These are phyloP conservation scores for Talaromyces sp. DNA, from an alignment of 2,329 filamentous ascomycete species.

Conservation along the genomic window DNA sequence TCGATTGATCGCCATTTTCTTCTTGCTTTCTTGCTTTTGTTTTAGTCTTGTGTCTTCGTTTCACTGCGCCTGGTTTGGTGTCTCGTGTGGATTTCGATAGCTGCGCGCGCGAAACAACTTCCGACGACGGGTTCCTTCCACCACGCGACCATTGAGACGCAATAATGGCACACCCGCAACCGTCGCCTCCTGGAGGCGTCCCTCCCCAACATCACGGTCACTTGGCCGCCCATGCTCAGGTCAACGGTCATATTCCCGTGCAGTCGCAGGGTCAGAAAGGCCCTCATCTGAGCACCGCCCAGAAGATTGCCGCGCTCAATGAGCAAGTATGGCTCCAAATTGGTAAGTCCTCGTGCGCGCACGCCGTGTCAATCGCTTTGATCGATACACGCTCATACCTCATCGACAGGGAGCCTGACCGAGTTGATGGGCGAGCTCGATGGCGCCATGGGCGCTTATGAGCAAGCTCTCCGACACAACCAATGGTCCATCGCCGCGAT, in stretches of 20 bases:
- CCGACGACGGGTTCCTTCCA: conserved; percentile 1
- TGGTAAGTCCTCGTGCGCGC: conserved; percentile 53
- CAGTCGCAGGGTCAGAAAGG: conserved; percentile 47
- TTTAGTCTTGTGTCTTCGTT: background rate
- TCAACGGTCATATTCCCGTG: conserved; percentile 45
- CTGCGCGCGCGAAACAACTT: background rate
- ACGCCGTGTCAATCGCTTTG: conserved; percentile 1
- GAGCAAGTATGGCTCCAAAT: conserved; percentile 90
- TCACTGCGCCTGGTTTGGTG: background rate
- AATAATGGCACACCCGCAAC: conserved; percentile 70
- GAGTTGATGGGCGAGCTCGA: conserved; percentile 86
- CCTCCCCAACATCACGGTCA: conserved; percentile 62
- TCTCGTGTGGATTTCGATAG: background rate
- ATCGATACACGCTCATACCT: background rate
- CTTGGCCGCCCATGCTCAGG: conserved; percentile 56
- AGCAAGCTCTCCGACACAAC: conserved; percentile 83
- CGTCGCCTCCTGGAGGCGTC: conserved; percentile 73
- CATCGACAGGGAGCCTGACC: conserved; percentile 64
- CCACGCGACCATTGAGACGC: background rate
- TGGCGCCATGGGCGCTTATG: conserved; percentile 83
- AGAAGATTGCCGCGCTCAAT: conserved; percentile 72
- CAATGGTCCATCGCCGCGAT: conserved; percentile 83
- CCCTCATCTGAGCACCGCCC: conserved; percentile 60
- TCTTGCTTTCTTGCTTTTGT: background rate
- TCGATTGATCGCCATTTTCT: background rate